These are phyloP conservation scores for Kwoniella mangroviensis DNA, from an alignment of 768 basidiomycete species.

Conservation along the genomic window DNA sequence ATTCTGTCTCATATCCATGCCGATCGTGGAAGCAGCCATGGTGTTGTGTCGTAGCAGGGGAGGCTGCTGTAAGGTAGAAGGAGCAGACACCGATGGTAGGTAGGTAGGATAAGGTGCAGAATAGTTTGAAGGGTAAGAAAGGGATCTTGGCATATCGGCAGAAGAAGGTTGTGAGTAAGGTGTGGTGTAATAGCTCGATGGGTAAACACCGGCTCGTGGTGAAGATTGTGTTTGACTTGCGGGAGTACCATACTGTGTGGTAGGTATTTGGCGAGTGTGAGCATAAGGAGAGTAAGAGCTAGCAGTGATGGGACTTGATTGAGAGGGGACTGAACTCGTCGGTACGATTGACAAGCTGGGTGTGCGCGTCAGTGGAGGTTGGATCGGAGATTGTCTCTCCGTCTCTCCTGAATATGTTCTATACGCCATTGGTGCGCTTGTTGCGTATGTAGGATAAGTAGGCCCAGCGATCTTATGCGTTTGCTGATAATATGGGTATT, in stretches of 20 bases:
- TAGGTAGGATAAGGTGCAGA: constrained; percentile 33
- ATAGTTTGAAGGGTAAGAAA: constrained; percentile 46
- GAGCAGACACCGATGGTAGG: constrained; percentile 32
- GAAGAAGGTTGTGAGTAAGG: constrained; percentile 35
- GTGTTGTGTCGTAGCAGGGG: constrained; percentile 40
- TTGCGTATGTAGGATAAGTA: constrained; percentile 28
- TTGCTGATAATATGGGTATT: constrained; percentile 29
- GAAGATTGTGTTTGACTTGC: constrained; percentile 27
- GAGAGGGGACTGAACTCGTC: constrained; percentile 17
- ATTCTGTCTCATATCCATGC: constrained; percentile 34
- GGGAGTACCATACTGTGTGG: constrained; percentile 17
- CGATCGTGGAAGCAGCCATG: constrained; percentile 21
- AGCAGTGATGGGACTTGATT: constrained; percentile 17
- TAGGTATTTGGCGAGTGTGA: constrained; percentile 25
- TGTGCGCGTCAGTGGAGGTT: constrained; percentile 26
- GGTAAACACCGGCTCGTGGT: constrained; percentile 27
- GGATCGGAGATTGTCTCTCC: constrained; percentile 16
- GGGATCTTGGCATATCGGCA: constrained; percentile 49
- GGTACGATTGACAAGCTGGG: constrained; percentile 29
- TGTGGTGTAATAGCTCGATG: constrained; percentile 27
- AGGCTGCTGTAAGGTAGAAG: constrained; percentile 33
- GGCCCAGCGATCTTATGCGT: constrained; percentile 19
- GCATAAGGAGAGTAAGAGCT: constrained; percentile 25
- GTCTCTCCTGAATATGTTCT: constrained; percentile 45
- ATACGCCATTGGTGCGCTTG: constrained; percentile 40